Percentiles rank a stretch among this genome's conserved stretches.
These are phyloP conservation scores for Glycine tomentella DNA, from an alignment of 306 rosid genomes.

Conservation along the genomic window DNA sequence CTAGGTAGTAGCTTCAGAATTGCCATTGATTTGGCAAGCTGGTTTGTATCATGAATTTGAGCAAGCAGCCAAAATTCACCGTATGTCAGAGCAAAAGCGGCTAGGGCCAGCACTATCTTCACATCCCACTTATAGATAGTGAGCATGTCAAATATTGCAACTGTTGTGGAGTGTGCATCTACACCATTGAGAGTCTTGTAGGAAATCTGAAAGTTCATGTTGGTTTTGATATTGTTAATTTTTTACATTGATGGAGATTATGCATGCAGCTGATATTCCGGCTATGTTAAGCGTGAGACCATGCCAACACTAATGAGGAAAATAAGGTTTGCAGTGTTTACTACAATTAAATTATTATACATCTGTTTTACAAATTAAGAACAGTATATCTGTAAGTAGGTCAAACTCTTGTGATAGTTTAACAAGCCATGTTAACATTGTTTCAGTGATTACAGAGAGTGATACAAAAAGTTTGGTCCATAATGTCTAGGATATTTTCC, in stretches of 20 bases:
- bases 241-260: not conserved
- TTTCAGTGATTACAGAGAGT: not conserved
- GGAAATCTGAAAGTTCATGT: conserved; percentile 53
- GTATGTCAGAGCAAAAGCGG: conserved; percentile 53
- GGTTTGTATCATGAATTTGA: conserved; percentile 52
- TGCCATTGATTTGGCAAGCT: conserved; percentile 61
- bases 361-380: conserved; percentile 3
- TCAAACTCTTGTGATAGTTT: not conserved
- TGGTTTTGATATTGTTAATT: conserved; percentile 20
- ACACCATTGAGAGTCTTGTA: conserved; percentile 52
- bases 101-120: conserved; percentile 59
- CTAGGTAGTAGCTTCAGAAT: conserved; percentile 59
- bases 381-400: conserved; percentile 11
- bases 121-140: conserved; percentile 59
- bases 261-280: too few relatives aligned
- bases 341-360: too few relatives aligned
- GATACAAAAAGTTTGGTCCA: not conserved
- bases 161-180: conserved; percentile 57
- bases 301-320: too few relatives aligned
- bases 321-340: too few relatives aligned
- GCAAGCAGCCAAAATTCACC: conserved; percentile 66
- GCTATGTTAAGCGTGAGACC: too few relatives aligned
- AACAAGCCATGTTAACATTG: not conserved
- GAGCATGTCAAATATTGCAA: conserved; percentile 56
- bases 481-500: too few relatives aligned